Percentiles rank a stretch among this genome's conserved stretches.
Conservation (phyloP, 331 rosid genomes). For the Saraca asoca region DNA sequence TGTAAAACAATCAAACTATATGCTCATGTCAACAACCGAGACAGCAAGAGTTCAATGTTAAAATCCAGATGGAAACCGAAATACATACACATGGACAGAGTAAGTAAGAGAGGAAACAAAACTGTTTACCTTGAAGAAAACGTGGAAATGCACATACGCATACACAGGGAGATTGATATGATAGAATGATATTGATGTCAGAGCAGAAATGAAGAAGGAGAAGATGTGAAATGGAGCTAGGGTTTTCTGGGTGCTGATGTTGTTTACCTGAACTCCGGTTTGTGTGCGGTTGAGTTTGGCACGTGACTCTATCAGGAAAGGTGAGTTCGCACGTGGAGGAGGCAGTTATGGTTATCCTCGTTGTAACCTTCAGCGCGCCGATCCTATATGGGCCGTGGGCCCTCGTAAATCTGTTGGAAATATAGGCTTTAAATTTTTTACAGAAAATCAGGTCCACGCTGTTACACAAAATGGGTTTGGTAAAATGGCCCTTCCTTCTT, state of each 20-base stretch:
- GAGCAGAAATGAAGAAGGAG: background rate
- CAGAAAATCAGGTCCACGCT: too few relatives aligned
- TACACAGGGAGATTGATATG: background rate
- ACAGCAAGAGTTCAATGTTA: background rate
- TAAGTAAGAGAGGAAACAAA: background rate
- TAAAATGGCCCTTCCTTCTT: too few relatives aligned
- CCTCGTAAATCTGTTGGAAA: too few relatives aligned
- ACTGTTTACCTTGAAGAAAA: slow-evolving; percentile 38
- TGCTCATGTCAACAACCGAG: too few relatives aligned
- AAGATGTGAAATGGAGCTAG: slow-evolving; percentile 32
- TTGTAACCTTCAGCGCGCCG: too few relatives aligned
- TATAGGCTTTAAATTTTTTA: too few relatives aligned
- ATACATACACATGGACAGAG: background rate
- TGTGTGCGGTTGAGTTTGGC: slow-evolving; percentile 46
- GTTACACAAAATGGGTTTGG: too few relatives aligned
- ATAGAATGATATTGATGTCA: background rate
- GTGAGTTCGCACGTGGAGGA: slow-evolving; percentile 53
- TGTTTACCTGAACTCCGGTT: slow-evolving; percentile 9
- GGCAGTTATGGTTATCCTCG: slow-evolving; percentile 35
- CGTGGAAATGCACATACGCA: slow-evolving; percentile 36
- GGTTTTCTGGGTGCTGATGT: slow-evolving; percentile 42
- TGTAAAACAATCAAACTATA: background rate
- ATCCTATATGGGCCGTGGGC: too few relatives aligned
- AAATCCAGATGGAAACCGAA: background rate
- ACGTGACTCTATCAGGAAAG: slow-evolving; percentile 61